phyloP scores from a whole-genome alignment of 2,329 filamentous ascomycete genomes.

The Xylaria polymorpha region DNA sequence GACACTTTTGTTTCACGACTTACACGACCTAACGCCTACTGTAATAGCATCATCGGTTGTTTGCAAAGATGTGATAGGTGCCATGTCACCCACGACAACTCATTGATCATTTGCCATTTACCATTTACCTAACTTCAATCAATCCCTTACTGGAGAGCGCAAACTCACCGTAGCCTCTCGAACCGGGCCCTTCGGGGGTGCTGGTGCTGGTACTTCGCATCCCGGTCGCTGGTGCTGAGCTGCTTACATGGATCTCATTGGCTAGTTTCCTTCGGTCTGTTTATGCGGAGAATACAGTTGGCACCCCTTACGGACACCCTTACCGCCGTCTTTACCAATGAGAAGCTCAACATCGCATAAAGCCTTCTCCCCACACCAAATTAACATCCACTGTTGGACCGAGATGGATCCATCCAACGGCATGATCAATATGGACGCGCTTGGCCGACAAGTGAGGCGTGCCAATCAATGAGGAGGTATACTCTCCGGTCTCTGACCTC shows the following conservation, averaged over 20 bases:
- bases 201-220: slow-evolving; percentile 36
- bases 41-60: not conserved
- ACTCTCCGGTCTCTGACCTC: slow-evolving; percentile 6
- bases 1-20: slow-evolving; percentile 17
- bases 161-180: not conserved
- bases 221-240: slow-evolving; percentile 23
- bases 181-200: slow-evolving; percentile 2
- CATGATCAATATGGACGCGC: slow-evolving; percentile 28
- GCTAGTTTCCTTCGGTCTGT: slow-evolving; percentile 18
- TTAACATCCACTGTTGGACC: slow-evolving; percentile 29
- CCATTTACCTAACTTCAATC: no score
- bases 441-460: slow-evolving; percentile 29
- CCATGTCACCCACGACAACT: slow-evolving; percentile 7
- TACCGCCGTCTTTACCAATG: slow-evolving; percentile 24
- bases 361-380: slow-evolving; percentile 30
- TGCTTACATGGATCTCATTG: slow-evolving; percentile 30
- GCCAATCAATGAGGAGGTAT: slow-evolving; percentile 23
- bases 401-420: slow-evolving; percentile 24
- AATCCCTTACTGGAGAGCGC: not conserved
- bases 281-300: slow-evolving; percentile 42
- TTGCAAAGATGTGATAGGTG: slow-evolving; percentile 16
- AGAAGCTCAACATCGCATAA: slow-evolving; percentile 34
- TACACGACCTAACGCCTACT: not conserved
- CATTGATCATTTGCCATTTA: slow-evolving; percentile 5
- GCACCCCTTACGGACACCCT: slow-evolving; percentile 29